Evolutionary conservation across 805 yeast species (phyloP).

Genomic region (Torulaspora franciscae): DNA sequence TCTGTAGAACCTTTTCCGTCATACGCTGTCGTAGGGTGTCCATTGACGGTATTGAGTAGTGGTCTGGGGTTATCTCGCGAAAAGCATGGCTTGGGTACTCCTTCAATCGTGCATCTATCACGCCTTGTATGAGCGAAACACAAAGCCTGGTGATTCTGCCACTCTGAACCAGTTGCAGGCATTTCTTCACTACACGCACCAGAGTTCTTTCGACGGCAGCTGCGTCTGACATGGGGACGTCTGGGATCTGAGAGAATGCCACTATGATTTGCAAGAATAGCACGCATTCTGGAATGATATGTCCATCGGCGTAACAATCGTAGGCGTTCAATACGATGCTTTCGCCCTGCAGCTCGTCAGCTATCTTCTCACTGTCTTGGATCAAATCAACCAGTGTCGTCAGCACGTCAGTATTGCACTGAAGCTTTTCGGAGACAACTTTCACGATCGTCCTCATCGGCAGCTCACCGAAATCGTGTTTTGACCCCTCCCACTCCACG

Average conservation of each 20-base stretch:
- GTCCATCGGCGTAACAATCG: constrained; percentile 57
- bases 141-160: constrained; percentile 43
- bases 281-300: constrained; percentile 53
- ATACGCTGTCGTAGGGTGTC: constrained; percentile 37
- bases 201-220: constrained; percentile 33
- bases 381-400: constrained; percentile 36
- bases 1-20: constrained; percentile 52
- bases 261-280: constrained; percentile 48
- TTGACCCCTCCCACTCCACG: constrained; percentile 69
- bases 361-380: constrained; percentile 29
- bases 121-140: constrained; percentile 27
- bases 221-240: constrained; percentile 17
- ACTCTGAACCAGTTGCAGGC: constrained; percentile 55
- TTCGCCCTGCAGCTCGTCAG: constrained; percentile 37
- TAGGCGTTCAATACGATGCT: constrained; percentile 50
- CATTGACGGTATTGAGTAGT: constrained; percentile 14
- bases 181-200: constrained; percentile 52
- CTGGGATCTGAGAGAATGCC: constrained; percentile 34
- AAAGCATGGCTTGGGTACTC: constrained; percentile 47
- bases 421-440: constrained; percentile 33
- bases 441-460: constrained; percentile 37
- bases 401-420: constrained; percentile 29
- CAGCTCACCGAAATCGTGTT: constrained; percentile 77
- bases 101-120: constrained; percentile 29
- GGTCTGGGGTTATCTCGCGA: constrained; percentile 22